Evolutionary conservation across 257 asterid species (phyloP).

Genomic region (Jacaranda mimosifolia): DNA sequence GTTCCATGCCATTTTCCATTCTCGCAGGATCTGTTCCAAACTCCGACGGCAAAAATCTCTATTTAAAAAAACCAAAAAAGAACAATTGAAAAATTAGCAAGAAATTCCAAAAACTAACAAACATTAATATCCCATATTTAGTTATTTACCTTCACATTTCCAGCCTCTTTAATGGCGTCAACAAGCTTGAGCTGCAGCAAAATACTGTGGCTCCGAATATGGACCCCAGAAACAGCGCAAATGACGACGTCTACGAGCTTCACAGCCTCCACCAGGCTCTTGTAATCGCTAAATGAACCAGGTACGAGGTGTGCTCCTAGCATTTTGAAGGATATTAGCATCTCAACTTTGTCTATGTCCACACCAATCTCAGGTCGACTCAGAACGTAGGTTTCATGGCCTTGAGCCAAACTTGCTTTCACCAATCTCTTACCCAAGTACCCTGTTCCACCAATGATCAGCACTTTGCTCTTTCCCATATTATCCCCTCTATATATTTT

Average conservation of each 20-base stretch:
- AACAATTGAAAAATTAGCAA: neutral
- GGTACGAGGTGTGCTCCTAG: slow-evolving; percentile 65
- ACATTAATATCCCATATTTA: no score
- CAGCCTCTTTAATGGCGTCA: slow-evolving; percentile 83
- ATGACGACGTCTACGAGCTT: slow-evolving; percentile 71
- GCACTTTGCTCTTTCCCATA: slow-evolving; percentile 63
- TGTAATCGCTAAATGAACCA: slow-evolving; percentile 59
- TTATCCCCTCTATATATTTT: neutral
- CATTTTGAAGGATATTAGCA: slow-evolving; percentile 61
- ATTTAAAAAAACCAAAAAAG: no score
- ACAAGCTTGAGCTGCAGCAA: slow-evolving; percentile 69
- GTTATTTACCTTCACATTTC: slow-evolving; percentile 61
- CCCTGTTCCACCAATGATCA: slow-evolving; percentile 80
- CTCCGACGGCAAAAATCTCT: slow-evolving; percentile 82
- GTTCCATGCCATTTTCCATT: slow-evolving; percentile 54
- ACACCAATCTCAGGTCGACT: slow-evolving; percentile 59
- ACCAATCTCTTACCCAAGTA: slow-evolving; percentile 69
- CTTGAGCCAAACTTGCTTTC: slow-evolving; percentile 61
- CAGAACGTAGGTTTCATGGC: slow-evolving; percentile 64
- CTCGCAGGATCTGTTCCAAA: slow-evolving; percentile 71
- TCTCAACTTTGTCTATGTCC: slow-evolving; percentile 64
- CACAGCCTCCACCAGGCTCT: slow-evolving; percentile 67
- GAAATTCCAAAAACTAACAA: neutral
- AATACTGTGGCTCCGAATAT: slow-evolving; percentile 56
- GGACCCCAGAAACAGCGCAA: slow-evolving; percentile 72